A percentile compares a stretch with the other conserved stretches of the same genome.
Conservation (phyloP, 2,329 filamentous ascomycete species). For the Pyrenophora seminiperda region DNA sequence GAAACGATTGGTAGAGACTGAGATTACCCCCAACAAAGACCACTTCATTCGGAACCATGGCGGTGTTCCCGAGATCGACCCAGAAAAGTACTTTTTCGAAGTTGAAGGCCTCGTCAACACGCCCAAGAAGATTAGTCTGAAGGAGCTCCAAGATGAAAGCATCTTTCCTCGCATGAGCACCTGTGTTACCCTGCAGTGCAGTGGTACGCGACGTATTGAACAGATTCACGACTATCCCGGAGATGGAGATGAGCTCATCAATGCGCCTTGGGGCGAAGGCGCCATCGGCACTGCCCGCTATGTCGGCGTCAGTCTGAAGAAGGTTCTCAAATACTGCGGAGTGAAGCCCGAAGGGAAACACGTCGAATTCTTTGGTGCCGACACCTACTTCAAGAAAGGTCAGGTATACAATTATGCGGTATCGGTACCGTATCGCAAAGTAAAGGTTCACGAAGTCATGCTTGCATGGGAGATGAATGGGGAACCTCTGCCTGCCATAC, state of each 20-base stretch:
- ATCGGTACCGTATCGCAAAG: conserved; percentile 69
- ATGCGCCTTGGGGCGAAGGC: conserved; percentile 55
- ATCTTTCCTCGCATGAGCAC: conserved; percentile 65
- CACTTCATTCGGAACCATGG: conserved; percentile 76
- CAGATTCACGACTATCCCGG: conserved; percentile 70
- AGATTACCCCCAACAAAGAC: conserved; percentile 66
- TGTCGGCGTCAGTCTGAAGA: conserved; percentile 68
- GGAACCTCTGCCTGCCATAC: conserved; percentile 66
- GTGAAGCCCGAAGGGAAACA: conserved; percentile 62
- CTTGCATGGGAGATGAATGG: conserved; percentile 76
- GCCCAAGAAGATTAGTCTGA: conserved; percentile 62
- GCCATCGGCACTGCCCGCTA: conserved; percentile 70
- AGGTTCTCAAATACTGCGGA: conserved; percentile 72
- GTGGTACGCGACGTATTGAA: conserved; percentile 70
- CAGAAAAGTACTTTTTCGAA: conserved; percentile 58
- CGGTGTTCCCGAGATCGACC: conserved; percentile 69
- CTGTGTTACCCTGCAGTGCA: conserved; percentile 68
- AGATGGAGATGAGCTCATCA: conserved; percentile 65
- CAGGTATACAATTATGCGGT: conserved; percentile 70
- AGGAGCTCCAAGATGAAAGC: conserved; percentile 65
- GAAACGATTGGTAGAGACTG: conserved; percentile 60
- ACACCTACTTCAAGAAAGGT: conserved; percentile 74
- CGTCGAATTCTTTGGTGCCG: conserved; percentile 71
- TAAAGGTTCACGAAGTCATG: conserved; percentile 69
- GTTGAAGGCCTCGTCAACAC: conserved; percentile 66